A percentile compares a stretch with the other conserved stretches of the same genome.
phyloP scores from a whole-genome alignment of 352 stramenopile genomes.

The Phytopythium delawarense region DNA sequence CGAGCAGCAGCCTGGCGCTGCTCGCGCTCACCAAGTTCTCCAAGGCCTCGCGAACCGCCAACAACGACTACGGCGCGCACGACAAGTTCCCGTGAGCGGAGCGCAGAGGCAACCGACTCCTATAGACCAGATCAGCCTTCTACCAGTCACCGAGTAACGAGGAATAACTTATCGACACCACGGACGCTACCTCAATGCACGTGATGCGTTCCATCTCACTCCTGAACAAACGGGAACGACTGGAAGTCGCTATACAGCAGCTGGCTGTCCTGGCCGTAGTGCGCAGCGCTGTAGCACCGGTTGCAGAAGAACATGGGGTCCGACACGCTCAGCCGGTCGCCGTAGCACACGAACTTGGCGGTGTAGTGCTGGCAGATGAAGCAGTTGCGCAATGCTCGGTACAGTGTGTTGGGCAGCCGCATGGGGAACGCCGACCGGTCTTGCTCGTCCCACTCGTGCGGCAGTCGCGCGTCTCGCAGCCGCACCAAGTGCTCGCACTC shows the following conservation, averaged over 20 bases:
- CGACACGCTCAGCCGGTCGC: slow-evolving; percentile 50
- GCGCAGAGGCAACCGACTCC: no score
- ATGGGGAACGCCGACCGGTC: slow-evolving; percentile 41
- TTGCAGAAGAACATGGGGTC: slow-evolving; percentile 82
- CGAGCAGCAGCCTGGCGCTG: slow-evolving; percentile 51
- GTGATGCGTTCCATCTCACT: slow-evolving; percentile 16
- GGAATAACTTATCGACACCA: slow-evolving; percentile 5
- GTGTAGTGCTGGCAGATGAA: slow-evolving; percentile 72
- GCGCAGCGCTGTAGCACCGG: slow-evolving; percentile 61
- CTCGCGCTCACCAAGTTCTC: slow-evolving; percentile 72
- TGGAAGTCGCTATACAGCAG: slow-evolving; percentile 70
- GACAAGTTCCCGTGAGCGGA: slow-evolving; percentile 71
- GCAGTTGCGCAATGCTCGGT: slow-evolving; percentile 55
- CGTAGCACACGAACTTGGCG: slow-evolving; percentile 77
- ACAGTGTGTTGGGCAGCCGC: slow-evolving; percentile 48
- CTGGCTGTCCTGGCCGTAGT: slow-evolving; percentile 50
- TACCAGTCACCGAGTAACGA: background rate
- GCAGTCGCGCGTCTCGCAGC: slow-evolving; percentile 58
- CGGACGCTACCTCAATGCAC: background rate
- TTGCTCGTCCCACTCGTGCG: slow-evolving; percentile 41
- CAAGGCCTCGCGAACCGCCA: slow-evolving; percentile 67
- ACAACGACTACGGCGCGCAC: slow-evolving; percentile 67
- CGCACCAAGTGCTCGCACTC: slow-evolving; percentile 73
- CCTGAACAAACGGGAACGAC: slow-evolving; percentile 68
- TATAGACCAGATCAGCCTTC: slow-evolving; percentile 1